Evolutionary conservation across 148 eudicot genomes (phyloP).

Genomic region (Nyssa sinensis): DNA sequence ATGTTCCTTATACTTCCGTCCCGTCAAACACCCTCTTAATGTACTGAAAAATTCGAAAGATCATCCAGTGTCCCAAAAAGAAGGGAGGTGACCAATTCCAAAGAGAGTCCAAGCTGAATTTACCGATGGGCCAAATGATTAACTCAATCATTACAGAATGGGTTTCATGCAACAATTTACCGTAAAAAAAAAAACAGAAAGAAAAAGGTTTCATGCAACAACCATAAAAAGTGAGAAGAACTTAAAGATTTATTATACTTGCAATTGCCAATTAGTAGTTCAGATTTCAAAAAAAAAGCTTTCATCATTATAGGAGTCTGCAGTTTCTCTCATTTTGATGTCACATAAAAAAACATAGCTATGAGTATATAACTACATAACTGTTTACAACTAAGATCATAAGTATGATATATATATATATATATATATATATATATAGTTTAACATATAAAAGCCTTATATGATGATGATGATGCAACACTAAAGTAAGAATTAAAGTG

Average conservation of each 20-base stretch:
- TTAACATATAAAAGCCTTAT: too few relatives aligned
- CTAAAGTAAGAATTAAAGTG: not conserved
- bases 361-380: too few relatives aligned
- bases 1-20: too few relatives aligned
- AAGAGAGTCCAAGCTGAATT: not conserved
- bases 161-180: too few relatives aligned
- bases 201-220: not conserved
- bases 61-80: slow-evolving; percentile 8
- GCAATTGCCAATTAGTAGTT: not conserved
- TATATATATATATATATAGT: too few relatives aligned
- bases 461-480: not conserved
- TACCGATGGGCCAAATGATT: not conserved
- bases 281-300: not conserved
- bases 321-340: too few relatives aligned
- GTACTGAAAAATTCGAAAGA: slow-evolving; percentile 14
- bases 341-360: too few relatives aligned
- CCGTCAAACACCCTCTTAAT: too few relatives aligned
- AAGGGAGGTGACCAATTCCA: not conserved
- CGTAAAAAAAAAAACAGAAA: too few relatives aligned
- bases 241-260: not conserved
- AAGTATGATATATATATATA: too few relatives aligned
- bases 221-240: not conserved
- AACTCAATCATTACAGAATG: not conserved
- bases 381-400: too few relatives aligned
- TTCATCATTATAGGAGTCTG: not conserved